Evolutionary conservation across 352 stramenopile genomes (phyloP).

Genomic region (Lagenidium giganteum): DNA sequence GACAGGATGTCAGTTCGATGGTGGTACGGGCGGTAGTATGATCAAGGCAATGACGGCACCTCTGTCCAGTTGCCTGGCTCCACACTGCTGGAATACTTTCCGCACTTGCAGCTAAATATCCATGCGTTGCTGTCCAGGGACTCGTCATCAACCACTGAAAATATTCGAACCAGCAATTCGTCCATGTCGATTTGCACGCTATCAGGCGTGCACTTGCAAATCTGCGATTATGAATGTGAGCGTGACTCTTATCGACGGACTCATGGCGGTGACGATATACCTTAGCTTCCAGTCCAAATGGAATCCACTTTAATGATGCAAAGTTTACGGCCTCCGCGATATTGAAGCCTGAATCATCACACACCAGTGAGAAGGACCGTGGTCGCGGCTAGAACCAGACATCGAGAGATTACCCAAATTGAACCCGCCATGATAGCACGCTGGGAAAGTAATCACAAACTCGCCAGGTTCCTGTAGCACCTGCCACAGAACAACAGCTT

Average conservation of each 20-base stretch:
- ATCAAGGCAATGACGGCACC: slow-evolving; percentile 22
- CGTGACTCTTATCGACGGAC: neutral
- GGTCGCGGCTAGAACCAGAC: neutral
- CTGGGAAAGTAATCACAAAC: slow-evolving; percentile 92
- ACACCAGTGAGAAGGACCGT: neutral
- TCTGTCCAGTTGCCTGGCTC: slow-evolving; percentile 42
- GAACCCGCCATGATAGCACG: slow-evolving; percentile 87
- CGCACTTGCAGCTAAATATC: slow-evolving; percentile 71
- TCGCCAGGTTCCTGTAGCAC: slow-evolving; percentile 83
- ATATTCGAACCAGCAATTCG: slow-evolving; percentile 65
- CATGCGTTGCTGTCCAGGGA: slow-evolving; percentile 49
- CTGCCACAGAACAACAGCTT: slow-evolving; percentile 11
- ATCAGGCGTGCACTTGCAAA: slow-evolving; percentile 83
- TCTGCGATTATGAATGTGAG: slow-evolving; percentile 8
- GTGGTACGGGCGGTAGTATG: neutral
- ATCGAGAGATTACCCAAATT: slow-evolving; percentile 61
- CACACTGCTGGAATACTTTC: slow-evolving; percentile 61
- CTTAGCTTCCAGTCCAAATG: slow-evolving; percentile 71
- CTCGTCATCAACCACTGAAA: slow-evolving; percentile 30
- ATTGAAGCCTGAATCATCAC: slow-evolving; percentile 71
- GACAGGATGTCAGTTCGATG: neutral
- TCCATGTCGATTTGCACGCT: slow-evolving; percentile 87
- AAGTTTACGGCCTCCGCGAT: slow-evolving; percentile 91
- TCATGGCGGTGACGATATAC: slow-evolving; percentile 14
- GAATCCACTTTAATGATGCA: slow-evolving; percentile 81